Evolutionary conservation across 2,329 filamentous ascomycete species (phyloP).

Genomic region (Apiospora malaysiana): DNA sequence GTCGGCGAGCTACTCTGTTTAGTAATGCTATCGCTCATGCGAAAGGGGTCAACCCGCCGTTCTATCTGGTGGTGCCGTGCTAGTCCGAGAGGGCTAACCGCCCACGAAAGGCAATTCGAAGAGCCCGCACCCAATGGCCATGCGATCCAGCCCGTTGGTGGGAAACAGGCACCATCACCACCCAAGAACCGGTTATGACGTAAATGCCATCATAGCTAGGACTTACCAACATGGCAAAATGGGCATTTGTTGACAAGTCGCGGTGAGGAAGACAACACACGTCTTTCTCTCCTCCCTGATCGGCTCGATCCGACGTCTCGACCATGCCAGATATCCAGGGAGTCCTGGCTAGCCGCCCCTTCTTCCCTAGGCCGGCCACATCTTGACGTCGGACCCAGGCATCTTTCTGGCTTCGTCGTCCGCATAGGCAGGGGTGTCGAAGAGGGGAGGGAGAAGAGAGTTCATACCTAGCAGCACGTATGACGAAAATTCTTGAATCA

Average conservation of each 20-base stretch:
- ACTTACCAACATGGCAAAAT: background rate
- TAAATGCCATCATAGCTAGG: background rate
- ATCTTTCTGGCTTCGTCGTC: slow-evolving; percentile 3
- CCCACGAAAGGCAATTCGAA: slow-evolving; percentile 10
- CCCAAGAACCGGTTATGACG: background rate
- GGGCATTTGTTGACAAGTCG: background rate
- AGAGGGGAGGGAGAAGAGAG: background rate
- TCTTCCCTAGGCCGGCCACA: background rate
- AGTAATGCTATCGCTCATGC: background rate
- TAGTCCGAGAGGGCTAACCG: background rate
- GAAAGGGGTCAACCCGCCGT: slow-evolving; percentile 1
- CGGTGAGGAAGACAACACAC: background rate
- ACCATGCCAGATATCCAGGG: slow-evolving; percentile 1
- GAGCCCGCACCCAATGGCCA: background rate
- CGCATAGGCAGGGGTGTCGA: background rate
- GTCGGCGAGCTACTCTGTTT: background rate
- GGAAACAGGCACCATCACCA: background rate
- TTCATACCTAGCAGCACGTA: background rate
- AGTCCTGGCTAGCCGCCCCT: slow-evolving; percentile 1
- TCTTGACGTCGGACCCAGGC: background rate
- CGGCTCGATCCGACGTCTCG: slow-evolving; percentile 18
- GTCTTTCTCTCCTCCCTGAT: background rate
- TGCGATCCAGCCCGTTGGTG: background rate
- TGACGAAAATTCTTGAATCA: background rate
- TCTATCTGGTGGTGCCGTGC: background rate